Base-by-base conservation (phyloP, 2,329 filamentous ascomycete genomes). In the Ophiosphaerella narmari region DNA sequence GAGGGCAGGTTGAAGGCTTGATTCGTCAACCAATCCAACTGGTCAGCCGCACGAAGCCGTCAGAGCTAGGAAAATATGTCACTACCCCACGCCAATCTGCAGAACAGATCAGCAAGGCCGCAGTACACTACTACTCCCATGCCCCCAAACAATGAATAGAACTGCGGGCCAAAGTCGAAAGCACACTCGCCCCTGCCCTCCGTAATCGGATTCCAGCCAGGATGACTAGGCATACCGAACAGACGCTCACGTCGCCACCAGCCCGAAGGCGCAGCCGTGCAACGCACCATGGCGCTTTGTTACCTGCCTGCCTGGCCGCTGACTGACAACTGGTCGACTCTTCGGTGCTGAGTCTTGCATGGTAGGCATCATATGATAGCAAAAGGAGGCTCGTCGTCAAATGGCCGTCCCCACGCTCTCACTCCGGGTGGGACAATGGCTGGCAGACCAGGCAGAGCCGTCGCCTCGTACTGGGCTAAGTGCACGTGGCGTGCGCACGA, bases 351-450 rank as follows among this genome's bases (percentile, higher is more conserved):
- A 39, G 14, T 32, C 39, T 14, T 24, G 31, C 29, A 40, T 46
- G 21, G 18, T n/a, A 29, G 33, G 18, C 52, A 46, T 55, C 55
- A 54, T 56, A 53, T 51, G 55, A 56, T 14, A 34, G 42, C 39
- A 45, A 37, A 43, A 31, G 46, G 49, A 44, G 53, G 46, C 2
- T 31, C 32, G 5, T 32, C 43, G 49, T 49, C 52, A 48, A 39
- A 29, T 50, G 55, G 52, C 39, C 6, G 14, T 37, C 35, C 35
- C 35, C 35, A 37, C 35, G 36, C 14, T 39, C 9, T 14, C 23
- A 29, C 11, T 33, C 14, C 8, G 34, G 7, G 9, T 16, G 11
- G n/a, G 14, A 21, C 18, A 5, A 4, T 21, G 18, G 18, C 18
- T 21, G 18, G 18, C 18, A 5, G 18, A 21, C 18, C 18, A 21